Conservation (phyloP, 2,329 filamentous ascomycete species). For the Curvularia lunata region DNA sequence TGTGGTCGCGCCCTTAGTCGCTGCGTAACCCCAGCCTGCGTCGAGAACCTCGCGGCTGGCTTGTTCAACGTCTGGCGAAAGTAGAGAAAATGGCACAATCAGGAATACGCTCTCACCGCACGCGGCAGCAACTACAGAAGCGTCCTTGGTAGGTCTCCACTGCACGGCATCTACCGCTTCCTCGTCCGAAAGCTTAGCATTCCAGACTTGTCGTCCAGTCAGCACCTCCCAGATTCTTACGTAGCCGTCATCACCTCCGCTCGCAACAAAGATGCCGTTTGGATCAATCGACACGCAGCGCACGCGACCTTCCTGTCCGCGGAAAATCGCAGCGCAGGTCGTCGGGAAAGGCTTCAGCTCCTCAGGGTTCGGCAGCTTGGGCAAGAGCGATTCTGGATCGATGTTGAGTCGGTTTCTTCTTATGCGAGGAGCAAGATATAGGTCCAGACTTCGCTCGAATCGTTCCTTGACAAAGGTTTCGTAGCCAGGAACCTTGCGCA, state of each 20-base stretch:
- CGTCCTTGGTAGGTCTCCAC: conserved; percentile 86
- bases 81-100: conserved; percentile 70
- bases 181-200: conserved; percentile 74
- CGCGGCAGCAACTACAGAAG: conserved; percentile 81
- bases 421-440: conserved; percentile 92
- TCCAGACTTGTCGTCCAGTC: conserved; percentile 88
- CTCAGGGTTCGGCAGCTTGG: conserved; percentile 90
- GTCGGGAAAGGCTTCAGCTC: conserved; percentile 96
- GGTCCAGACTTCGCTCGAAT: conserved; percentile 92
- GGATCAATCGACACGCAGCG: conserved; percentile 85
- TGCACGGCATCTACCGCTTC: conserved; percentile 84
- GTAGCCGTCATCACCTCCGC: conserved; percentile 91
- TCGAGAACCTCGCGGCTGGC: conserved; percentile 79
- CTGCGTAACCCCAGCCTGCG: conserved; percentile 92
- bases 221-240: conserved; percentile 88
- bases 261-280: conserved; percentile 83
- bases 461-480: conserved; percentile 90
- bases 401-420: conserved; percentile 95
- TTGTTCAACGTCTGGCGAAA: conserved; percentile 75
- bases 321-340: conserved; percentile 83
- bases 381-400: conserved; percentile 88
- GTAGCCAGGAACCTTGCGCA: conserved; percentile 92
- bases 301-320: conserved; percentile 87
- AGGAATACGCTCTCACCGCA: conserved; percentile 86
- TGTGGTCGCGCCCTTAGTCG: conserved; percentile 62